A percentile compares a stretch with the other conserved stretches of the same genome.
Conservation (phyloP, 78 protist genomes). For the Cavenderia fasciculata region DNA sequence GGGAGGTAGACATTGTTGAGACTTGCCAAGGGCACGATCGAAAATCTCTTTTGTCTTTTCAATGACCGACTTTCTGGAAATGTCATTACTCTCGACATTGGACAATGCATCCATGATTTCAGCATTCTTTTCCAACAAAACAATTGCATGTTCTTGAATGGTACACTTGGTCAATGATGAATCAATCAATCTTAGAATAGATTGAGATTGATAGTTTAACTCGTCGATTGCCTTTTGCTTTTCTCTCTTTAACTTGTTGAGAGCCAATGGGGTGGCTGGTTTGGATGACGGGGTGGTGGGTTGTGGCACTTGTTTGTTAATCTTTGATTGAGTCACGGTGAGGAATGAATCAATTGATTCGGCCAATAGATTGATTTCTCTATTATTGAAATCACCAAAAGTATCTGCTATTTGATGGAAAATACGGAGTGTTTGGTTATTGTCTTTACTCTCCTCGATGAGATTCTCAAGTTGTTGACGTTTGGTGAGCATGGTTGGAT, state of each 20-base stretch:
- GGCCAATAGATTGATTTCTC: constrained; percentile 1
- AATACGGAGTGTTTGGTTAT: constrained; percentile 11
- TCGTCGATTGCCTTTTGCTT: constrained; percentile 37
- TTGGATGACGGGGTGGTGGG: not conserved
- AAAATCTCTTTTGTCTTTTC: not conserved
- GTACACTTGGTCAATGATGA: not conserved
- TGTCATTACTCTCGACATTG: constrained; percentile 12
- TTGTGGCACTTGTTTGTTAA: not conserved
- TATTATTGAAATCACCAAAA: constrained; percentile 33
- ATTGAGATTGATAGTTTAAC: constrained; percentile 7
- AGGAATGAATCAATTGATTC: not conserved
- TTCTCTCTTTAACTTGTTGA: not conserved
- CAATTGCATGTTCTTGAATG: not conserved
- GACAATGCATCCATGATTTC: not conserved
- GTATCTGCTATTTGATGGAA: constrained; percentile 56
- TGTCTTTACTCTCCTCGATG: not conserved
- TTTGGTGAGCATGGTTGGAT: constrained; percentile 9
- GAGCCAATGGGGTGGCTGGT: not conserved
- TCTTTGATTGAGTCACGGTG: not conserved
- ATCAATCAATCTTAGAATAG: constrained; percentile 34
- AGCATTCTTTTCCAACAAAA: not conserved
- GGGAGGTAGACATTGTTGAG: constrained; percentile 10
- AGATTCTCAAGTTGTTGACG: constrained; percentile 16
- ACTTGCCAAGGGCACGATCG: not conserved
- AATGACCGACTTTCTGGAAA: constrained; percentile 7